A percentile compares a stretch with the other conserved stretches of the same genome.
Evolutionary conservation across 31 red algal species (phyloP).

Genomic region (Pterothamnion heteromorphum): DNA sequence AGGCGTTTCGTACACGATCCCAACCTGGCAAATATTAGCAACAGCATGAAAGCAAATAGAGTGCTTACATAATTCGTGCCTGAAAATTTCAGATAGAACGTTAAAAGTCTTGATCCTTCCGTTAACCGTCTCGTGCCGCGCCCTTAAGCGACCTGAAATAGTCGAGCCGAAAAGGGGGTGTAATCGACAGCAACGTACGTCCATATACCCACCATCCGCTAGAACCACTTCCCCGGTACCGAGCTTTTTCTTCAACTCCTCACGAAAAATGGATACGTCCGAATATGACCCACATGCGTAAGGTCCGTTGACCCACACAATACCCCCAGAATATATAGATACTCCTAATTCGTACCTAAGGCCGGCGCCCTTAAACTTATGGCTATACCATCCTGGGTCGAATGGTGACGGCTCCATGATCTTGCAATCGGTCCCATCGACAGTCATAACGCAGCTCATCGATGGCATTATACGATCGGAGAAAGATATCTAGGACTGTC

Average conservation of each 20-base stretch:
- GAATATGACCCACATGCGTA: background rate
- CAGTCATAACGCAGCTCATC: background rate
- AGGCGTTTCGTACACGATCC: too few relatives aligned
- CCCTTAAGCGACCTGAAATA: background rate
- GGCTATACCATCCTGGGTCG: background rate
- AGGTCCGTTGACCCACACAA: conserved; percentile 38
- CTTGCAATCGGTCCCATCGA: conserved; percentile 44
- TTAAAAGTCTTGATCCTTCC: background rate
- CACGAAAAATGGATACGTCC: conserved; percentile 29
- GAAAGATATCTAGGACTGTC: too few relatives aligned
- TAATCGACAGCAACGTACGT: background rate
- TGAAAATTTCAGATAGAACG: background rate
- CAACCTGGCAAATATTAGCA: background rate
- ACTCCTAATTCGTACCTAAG: conserved; percentile 36
- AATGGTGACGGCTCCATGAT: conserved; percentile 35
- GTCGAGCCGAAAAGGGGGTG: background rate
- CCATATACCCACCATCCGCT: background rate
- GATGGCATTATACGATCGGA: too few relatives aligned
- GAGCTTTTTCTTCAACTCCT: background rate
- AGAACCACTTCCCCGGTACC: background rate
- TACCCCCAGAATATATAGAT: conserved; percentile 3
- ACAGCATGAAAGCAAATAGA: background rate
- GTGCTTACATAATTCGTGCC: background rate
- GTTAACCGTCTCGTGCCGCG: conserved; percentile 28
- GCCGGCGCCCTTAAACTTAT: conserved; percentile 36